Percentiles rank a stretch among this genome's conserved stretches.
Conservation (phyloP, 371 early-diverging fungal genomes). For the Mucor saturninus region DNA sequence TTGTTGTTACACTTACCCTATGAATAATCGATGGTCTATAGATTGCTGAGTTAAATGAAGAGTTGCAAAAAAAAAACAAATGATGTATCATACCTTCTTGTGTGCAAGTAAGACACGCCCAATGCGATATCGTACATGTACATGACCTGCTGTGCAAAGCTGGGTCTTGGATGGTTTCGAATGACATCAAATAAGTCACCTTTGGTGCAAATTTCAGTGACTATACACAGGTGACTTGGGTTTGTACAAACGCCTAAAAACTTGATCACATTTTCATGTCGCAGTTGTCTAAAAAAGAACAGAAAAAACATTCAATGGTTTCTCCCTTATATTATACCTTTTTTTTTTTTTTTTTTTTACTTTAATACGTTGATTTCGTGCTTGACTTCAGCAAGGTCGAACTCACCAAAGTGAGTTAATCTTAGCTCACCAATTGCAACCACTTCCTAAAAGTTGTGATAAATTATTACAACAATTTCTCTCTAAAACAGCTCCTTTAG, state of each 20-base stretch:
- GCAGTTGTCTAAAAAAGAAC: slow-evolving; percentile 61
- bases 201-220: slow-evolving; percentile 78
- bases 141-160: slow-evolving; percentile 69
- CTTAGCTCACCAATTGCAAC: slow-evolving; percentile 79
- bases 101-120: slow-evolving; percentile 75
- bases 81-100: slow-evolving; percentile 33
- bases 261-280: slow-evolving; percentile 81
- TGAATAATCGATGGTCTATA: slow-evolving; percentile 53
- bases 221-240: slow-evolving; percentile 71
- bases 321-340: background rate
- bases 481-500: background rate
- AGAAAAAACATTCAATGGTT: background rate
- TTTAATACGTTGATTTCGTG: slow-evolving; percentile 81
- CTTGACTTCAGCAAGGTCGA: slow-evolving; percentile 75
- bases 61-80: background rate
- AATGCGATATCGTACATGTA: slow-evolving; percentile 86
- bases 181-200: slow-evolving; percentile 82
- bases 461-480: background rate
- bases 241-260: slow-evolving; percentile 79
- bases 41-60: too few relatives aligned
- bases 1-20: slow-evolving; percentile 24
- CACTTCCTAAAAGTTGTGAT: slow-evolving; percentile 46
- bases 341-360: slow-evolving; percentile 32
- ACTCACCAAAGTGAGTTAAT: slow-evolving; percentile 63
- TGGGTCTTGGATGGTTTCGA: slow-evolving; percentile 64